Conservation (phyloP, 129 eudicot species). For the Kitagawia praeruptora region DNA sequence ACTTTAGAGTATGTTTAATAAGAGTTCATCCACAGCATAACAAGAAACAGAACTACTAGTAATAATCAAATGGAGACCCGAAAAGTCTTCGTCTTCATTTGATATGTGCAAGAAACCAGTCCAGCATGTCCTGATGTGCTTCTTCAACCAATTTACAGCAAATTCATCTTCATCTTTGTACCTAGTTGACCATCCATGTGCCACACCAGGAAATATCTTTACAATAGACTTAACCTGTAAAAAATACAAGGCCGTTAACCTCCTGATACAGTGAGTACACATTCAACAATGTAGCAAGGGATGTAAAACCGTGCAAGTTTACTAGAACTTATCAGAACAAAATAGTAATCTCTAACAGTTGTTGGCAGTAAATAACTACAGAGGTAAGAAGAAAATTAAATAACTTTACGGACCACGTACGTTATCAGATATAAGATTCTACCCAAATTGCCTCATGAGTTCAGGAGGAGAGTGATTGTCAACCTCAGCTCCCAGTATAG, state of each 20-base stretch:
- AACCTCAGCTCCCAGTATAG: slow-evolving; percentile 43
- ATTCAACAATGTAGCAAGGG: background rate
- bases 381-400: background rate
- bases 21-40: background rate
- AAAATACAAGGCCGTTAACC: background rate
- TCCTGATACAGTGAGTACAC: background rate
- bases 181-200: slow-evolving; percentile 69
- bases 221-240: slow-evolving; percentile 56
- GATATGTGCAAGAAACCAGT: slow-evolving; percentile 28
- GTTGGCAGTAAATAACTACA: too few relatives aligned
- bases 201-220: slow-evolving; percentile 64
- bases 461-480: slow-evolving; percentile 34
- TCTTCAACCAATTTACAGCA: slow-evolving; percentile 36
- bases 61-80: background rate
- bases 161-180: slow-evolving; percentile 35
- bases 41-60: too few relatives aligned
- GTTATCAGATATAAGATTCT: slow-evolving; percentile 22
- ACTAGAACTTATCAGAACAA: background rate
- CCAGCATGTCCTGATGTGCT: slow-evolving; percentile 34
- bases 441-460: slow-evolving; percentile 35
- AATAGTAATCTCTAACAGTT: background rate
- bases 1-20: background rate
- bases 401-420: slow-evolving; percentile 7
- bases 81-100: slow-evolving; percentile 8
- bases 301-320: too few relatives aligned